Conservation (phyloP, 2,329 filamentous ascomycete genomes). For the Trichothecium roseum region DNA sequence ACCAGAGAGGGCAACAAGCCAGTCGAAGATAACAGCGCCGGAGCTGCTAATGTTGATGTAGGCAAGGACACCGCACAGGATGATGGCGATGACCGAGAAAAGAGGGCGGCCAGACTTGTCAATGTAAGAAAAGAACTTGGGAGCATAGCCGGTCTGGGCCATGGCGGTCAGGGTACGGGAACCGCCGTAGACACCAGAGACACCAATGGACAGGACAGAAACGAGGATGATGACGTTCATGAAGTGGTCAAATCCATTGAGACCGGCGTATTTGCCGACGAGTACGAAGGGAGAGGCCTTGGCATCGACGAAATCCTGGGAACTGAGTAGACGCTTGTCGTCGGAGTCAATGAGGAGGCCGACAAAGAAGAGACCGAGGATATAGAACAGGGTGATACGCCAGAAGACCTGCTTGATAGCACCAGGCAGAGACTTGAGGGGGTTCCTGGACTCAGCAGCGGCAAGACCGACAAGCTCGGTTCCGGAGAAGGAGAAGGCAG, state of each 20-base stretch:
- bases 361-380: slow-evolving; percentile 33
- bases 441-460: slow-evolving; percentile 55
- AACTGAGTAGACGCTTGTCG: slow-evolving; percentile 27
- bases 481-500: slow-evolving; percentile 57
- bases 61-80: slow-evolving; percentile 32
- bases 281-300: slow-evolving; percentile 38
- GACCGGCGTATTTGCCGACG: slow-evolving; percentile 33
- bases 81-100: slow-evolving; percentile 27
- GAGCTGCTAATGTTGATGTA: slow-evolving; percentile 30
- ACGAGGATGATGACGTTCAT: slow-evolving; percentile 42
- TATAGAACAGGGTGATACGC: slow-evolving; percentile 36
- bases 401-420: slow-evolving; percentile 62
- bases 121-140: slow-evolving; percentile 38
- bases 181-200: slow-evolving; percentile 40
- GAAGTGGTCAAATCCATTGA: slow-evolving; percentile 32
- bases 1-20: slow-evolving; percentile 52
- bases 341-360: slow-evolving; percentile 29
- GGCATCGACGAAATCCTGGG: slow-evolving; percentile 13
- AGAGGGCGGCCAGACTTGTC: slow-evolving; percentile 39
- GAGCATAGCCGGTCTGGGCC: slow-evolving; percentile 39
- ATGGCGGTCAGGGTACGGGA: slow-evolving; percentile 42
- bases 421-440: slow-evolving; percentile 58
- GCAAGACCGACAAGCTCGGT: slow-evolving; percentile 58
- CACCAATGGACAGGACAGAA: slow-evolving; percentile 40
- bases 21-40: slow-evolving; percentile 44